Conservation (phyloP, 768 basidiomycete species). For the Stropharia rugosoannulata region DNA sequence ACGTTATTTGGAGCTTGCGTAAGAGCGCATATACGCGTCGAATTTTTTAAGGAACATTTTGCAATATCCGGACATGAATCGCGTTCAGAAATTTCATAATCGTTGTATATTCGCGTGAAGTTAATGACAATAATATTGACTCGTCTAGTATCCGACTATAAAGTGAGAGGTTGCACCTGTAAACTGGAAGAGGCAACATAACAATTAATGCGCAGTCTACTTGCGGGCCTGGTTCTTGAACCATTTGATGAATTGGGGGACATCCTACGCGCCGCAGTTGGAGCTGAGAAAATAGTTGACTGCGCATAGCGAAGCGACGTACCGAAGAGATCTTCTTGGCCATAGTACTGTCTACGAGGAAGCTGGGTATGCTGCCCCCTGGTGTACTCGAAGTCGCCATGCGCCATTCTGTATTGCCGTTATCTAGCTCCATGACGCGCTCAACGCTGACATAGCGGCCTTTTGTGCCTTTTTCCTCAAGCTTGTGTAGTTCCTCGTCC, state of each 20-base stretch:
- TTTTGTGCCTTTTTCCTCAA: slow-evolving; percentile 58
- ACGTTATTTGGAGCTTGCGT: slow-evolving; percentile 83
- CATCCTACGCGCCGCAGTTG: slow-evolving; percentile 46
- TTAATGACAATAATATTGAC: neutral
- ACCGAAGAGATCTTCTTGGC: slow-evolving; percentile 64
- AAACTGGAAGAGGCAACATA: neutral
- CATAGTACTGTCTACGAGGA: slow-evolving; percentile 61
- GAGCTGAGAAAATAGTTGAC: too few relatives aligned
- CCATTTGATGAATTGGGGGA: slow-evolving; percentile 73
- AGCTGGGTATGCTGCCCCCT: slow-evolving; percentile 67
- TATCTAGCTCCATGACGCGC: slow-evolving; percentile 56
- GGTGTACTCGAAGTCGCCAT: slow-evolving; percentile 79
- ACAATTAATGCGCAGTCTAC: neutral
- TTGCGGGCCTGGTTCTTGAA: slow-evolving; percentile 29
- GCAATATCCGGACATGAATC: neutral
- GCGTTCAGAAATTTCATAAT: too few relatives aligned
- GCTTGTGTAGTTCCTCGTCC: slow-evolving; percentile 54
- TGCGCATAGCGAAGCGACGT: slow-evolving; percentile 12
- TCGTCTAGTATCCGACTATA: too few relatives aligned
- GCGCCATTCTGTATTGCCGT: slow-evolving; percentile 71
- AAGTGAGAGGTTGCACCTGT: too few relatives aligned
- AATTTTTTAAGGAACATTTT: neutral
- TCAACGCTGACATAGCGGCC: slow-evolving; percentile 75
- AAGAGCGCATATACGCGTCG: neutral
- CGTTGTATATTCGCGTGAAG: neutral